Conservation (phyloP, 805 yeast species). For the Yarrowia deformans region DNA sequence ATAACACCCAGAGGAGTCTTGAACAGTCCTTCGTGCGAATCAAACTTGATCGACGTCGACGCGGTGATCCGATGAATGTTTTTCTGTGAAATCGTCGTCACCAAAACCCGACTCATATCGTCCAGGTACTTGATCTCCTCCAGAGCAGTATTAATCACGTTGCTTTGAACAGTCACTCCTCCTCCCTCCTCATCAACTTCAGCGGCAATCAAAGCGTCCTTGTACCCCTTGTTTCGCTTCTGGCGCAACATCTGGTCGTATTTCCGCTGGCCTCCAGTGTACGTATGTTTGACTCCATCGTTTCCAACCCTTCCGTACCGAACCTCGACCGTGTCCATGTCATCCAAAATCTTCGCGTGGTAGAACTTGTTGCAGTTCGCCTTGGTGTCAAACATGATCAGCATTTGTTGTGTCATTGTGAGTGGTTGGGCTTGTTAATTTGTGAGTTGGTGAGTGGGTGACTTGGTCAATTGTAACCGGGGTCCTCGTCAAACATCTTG, state of each 20-base stretch:
- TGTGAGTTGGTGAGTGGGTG: background rate
- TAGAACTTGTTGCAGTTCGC: conserved; percentile 65
- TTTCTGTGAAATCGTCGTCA: conserved; percentile 17
- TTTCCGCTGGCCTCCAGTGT: conserved; percentile 28
- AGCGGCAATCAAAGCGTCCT: conserved; percentile 34
- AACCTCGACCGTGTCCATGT: conserved; percentile 56
- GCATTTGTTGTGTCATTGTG: conserved; percentile 58
- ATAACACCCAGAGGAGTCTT: conserved; percentile 35
- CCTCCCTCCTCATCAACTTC: conserved; percentile 18
- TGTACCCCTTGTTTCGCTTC: conserved; percentile 36
- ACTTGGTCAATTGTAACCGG: too few species aligned
- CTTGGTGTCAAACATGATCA: conserved; percentile 65
- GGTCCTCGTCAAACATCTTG: background rate
- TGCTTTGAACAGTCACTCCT: conserved; percentile 5
- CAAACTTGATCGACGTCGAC: conserved; percentile 36
- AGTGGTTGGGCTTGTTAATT: conserved; percentile 51
- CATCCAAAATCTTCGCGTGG: conserved; percentile 60
- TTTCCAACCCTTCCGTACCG: conserved; percentile 54
- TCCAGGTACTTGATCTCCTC: conserved; percentile 33
- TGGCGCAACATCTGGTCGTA: conserved; percentile 29
- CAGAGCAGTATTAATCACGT: conserved; percentile 38
- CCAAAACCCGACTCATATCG: conserved; percentile 24
- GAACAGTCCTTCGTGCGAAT: conserved; percentile 15
- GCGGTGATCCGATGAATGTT: conserved; percentile 34
- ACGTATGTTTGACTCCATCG: conserved; percentile 18